Evolutionary conservation across 345 rosid genomes (phyloP).

Genomic region (Gossypium mustelinum): DNA sequence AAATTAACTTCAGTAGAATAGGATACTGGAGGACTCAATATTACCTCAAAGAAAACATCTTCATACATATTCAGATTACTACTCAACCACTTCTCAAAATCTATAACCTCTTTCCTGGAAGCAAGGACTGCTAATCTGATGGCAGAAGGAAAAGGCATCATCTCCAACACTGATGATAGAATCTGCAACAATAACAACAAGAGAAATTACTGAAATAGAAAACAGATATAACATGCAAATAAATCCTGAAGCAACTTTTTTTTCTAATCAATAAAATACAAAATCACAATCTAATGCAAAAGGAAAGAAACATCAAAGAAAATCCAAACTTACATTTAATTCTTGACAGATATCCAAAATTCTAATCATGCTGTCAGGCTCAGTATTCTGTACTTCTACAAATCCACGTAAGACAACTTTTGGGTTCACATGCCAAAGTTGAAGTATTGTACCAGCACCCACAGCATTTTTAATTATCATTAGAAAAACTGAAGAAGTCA

Average conservation of each 20-base stretch:
- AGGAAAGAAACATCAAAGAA: not conserved
- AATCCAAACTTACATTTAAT: constrained; percentile 54
- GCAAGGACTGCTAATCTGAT: constrained; percentile 83
- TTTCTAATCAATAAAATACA: not conserved
- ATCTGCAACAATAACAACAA: constrained; percentile 47
- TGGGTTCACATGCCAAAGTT: constrained; percentile 79
- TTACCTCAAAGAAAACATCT: constrained; percentile 80
- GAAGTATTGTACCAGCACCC: constrained; percentile 49
- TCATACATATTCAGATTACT: constrained; percentile 50
- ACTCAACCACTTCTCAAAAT: constrained; percentile 83
- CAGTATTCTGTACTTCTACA: constrained; percentile 45
- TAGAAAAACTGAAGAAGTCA: constrained; percentile 61
- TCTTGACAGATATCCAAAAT: constrained; percentile 74
- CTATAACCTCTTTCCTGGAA: constrained; percentile 63
- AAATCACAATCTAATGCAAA: not conserved
- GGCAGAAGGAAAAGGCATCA: constrained; percentile 59
- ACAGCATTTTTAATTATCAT: constrained; percentile 41
- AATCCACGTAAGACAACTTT: constrained; percentile 70
- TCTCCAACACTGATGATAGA: constrained; percentile 58
- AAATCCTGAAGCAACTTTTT: not conserved
- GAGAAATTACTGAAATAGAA: not conserved
- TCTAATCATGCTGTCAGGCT: constrained; percentile 52
- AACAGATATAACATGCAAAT: not conserved
- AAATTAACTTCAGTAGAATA: not conserved
- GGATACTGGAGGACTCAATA: not conserved